Evolutionary conservation across 176 grass and related monocot genomes (phyloP), one percentile per base, ranked within the genome.

Genomic region (Alopecurus myosuroides): DNA sequence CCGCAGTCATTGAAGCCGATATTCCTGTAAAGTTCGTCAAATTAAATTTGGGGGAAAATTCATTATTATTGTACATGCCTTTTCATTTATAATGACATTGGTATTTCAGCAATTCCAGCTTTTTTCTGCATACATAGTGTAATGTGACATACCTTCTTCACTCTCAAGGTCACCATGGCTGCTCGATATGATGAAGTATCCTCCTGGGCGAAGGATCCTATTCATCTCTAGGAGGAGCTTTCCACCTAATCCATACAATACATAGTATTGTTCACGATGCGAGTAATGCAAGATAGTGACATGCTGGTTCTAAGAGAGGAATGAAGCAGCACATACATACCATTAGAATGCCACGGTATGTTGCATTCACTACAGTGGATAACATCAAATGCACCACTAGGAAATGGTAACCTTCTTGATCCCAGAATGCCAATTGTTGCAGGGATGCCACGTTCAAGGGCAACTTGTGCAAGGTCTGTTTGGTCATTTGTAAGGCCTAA

Each of bases 361-460:
- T 93, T 93, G 83, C 96, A 98, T 84, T 98, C 89, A 45, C 93
- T 91, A 61, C 93, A 98, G 79, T 98, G 96, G 73, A 98, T 90
- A 48, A 81, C 93, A 98, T 98, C 96, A 78, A 98, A 98, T 82
- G 86, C 85, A 66, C 93, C 89, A 70, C 93, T 98, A 83, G 96
- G 96, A 83, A 98, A 98, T 75, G 91, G 93, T 76, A 98, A 88
- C 70, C 93, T 91, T 87, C 79, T 89, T 23, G 91, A 94, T 39
- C 85, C 93, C 77, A 95, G 88, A 88, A 85, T 94, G 45, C 87
- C 90, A 57, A 98, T 57, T 72, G 88, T 83, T 86, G 91, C 93
- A 83, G 96, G 93, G 68, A 95, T 87, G 80, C 96, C 96, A 77
- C 96, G 91, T 83, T 98, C 96, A 77, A 98, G 91, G 48, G 85